Evolutionary conservation across 2,329 filamentous ascomycete species (phyloP), one percentile per base, ranked within the genome.

Genomic region (Didymella sp.): DNA sequence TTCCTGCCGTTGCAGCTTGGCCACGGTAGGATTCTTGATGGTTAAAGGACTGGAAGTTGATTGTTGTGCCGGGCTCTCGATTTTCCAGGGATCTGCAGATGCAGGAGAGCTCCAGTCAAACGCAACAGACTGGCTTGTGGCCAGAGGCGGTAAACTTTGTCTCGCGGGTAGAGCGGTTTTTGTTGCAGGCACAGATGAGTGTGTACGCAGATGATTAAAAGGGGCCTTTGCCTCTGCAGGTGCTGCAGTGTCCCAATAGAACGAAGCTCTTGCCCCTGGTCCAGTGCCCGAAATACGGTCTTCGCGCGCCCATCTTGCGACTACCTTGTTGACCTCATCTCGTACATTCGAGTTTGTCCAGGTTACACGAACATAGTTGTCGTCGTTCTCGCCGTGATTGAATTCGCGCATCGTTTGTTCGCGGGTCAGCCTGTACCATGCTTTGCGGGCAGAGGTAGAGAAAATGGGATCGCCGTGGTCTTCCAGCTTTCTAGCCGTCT

Each of bases 401-500:
- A 67, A 76, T 28, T 77, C 75, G 15, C 74, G 66, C 67, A 77
- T 63, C 5, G 75, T 77, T 51, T 77, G 69, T 41, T 70, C 71
- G 9, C 75, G 71, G 1, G 74, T 77, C 2, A 78, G 55, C 11
- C 75, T 68, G 52, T 78, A 77, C 76, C 76, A 78, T 8, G 74
- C 67, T 60, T 77, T 77, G 5, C 74, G 70, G 15, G 71, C 64
- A 11, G 71, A 69, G 4, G 70, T 77, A 0, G 74, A 69, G 38
- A 66, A 68, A 24, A 77, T 67, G 0, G 74, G 70, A 50, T 73
- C 69, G 15, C 72, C 68, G 25, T 68, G 66, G 1, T 68, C 54
- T 3, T 67, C 63, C 2, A 60, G 42, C 6, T 61, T 43, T 6
- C 69, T 51, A 15, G 51, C 37, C 2, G 27, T 19, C 21, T 40